Base-by-base conservation (phyloP, 371 early-diverging fungal genomes). In the Phascolomyces articulosus region DNA sequence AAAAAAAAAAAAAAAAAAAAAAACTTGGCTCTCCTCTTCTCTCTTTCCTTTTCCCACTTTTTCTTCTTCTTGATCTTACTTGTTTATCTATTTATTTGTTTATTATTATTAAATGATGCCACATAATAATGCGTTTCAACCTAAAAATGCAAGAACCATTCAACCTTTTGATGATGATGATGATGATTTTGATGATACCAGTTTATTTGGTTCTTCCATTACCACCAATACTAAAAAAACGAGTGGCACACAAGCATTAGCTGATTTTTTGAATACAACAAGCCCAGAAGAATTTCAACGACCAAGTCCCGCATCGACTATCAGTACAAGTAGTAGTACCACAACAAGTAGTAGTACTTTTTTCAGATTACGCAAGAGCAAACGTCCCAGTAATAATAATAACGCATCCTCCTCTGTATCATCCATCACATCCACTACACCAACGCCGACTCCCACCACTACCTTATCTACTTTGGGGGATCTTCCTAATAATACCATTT, bases 221-320 rank as follows among this genome's bases (percentile, higher is more conserved):
- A 6, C 58, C 28, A 24, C 63, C 31, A 44, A 47, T 10, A 60
- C 64, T 13, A 62, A 64, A 58, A 74, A 70, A 31, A 63, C 60
- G 10, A 72, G 71, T 2, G 78, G 71, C 4, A 73, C 79, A 6
- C 74, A 73, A 51, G 76, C 71, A 15, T 47, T 75, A 1, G 76
- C 73, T 4, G 76, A 79, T 18, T 75, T 75, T 44, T 44, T 73
- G 0, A 71, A 68, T 34, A 71, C 67, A n/a, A 75, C 75, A 11
- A 69, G 79, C 29, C 74, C 76, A 1, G 68, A 73, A 56, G 71
- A 73, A 23, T 75, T 72, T 56, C 69, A 70, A 47, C 24, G 28
- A 47, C 38, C 47, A 11, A 57, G 13, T 40, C 34, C 40, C 9
- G 18, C 40, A 23, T 41, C 60, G 16, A 41, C 60, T 41, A 26